These are phyloP conservation scores for Sechiopsis laciniata DNA, from an alignment of 306 rosid genomes.

Conservation along the genomic window DNA sequence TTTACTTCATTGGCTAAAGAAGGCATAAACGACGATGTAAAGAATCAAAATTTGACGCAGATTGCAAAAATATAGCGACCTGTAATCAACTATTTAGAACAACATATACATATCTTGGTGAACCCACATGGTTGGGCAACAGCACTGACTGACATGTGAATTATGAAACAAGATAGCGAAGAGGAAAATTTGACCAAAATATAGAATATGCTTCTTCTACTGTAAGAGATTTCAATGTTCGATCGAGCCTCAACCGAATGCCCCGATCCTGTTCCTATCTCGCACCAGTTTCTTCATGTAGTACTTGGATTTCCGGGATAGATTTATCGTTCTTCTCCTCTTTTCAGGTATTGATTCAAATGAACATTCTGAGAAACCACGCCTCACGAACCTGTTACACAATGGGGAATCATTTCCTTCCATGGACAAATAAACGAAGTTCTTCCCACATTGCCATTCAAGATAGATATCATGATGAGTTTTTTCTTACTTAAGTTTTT, in stretches of 20 bases:
- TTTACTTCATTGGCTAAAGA: too few species aligned
- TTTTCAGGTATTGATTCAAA: conserved; percentile 67
- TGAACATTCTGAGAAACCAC: conserved; percentile 90
- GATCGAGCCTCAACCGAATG: conserved; percentile 32
- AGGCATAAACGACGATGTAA: too few species aligned
- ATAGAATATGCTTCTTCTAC: neutral
- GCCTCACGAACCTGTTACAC: conserved; percentile 80
- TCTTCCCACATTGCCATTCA: neutral
- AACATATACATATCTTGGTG: conserved; percentile 3
- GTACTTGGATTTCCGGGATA: conserved; percentile 87
- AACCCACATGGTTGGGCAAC: neutral
- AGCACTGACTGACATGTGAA: neutral
- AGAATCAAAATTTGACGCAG: neutral
- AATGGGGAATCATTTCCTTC: conserved; percentile 14
- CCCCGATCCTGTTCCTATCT: conserved; percentile 29
- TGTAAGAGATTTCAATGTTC: neutral
- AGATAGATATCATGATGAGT: too few species aligned
- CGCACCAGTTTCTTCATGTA: conserved; percentile 78
- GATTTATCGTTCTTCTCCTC: conserved; percentile 48
- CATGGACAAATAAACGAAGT: conserved; percentile 1
- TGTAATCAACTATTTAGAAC: neutral
- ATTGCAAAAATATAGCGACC: neutral
- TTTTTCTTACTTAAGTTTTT: too few species aligned
- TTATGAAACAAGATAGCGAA: neutral
- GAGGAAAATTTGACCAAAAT: neutral